Evolutionary conservation across 2,329 filamentous ascomycete genomes (phyloP), one percentile per base, ranked within the genome.

Genomic region (Paecilomyces niveus): DNA sequence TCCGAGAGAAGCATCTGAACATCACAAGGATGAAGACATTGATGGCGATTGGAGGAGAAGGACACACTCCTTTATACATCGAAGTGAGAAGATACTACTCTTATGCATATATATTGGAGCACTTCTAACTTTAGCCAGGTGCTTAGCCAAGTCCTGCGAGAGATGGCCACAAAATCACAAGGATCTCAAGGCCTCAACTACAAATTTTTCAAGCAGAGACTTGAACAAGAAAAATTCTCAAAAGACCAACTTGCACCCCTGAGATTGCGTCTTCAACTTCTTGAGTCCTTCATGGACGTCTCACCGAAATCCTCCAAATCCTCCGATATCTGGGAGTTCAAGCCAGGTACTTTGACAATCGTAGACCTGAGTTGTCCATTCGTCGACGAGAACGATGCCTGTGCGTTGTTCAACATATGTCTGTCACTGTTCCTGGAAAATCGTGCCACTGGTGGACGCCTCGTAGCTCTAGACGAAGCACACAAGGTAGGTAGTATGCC

Each of bases 341-440:
- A 55, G 15, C 31, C 31, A 3, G 54, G 54, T 13, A 55, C 76
- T 10, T 72, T 89, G 0, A 89, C 84, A 0, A 87, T 90, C 54
- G 75, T 92, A 5, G 89, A 94, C 64, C 75, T 94, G 0, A 89
- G 85, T 0, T 90, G 88, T 67, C 86, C 88, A 0, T 90, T 87
- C 63, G 77, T 92, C 4, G 86, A 86, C 0, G 71, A 84, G 0
- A 82, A 85, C 24, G 84, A 82, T 39, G 88, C 88, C 0, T 93
- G 89, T 65, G 78, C 83, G 0, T 74, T 93, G 0, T 93, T 93
- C 71, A 86, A 88, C 56, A 87, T 92, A 49, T 88, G 84, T 21
- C 76, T 93, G 1, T 80, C 80, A 1, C 73, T 89, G 0, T 90
- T 90, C 65, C 71, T 90, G 0, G 82, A 87, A 59, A 77, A 83